Conservation (phyloP, 176 grass and related monocot species). For the Zoysia pacifica region DNA sequence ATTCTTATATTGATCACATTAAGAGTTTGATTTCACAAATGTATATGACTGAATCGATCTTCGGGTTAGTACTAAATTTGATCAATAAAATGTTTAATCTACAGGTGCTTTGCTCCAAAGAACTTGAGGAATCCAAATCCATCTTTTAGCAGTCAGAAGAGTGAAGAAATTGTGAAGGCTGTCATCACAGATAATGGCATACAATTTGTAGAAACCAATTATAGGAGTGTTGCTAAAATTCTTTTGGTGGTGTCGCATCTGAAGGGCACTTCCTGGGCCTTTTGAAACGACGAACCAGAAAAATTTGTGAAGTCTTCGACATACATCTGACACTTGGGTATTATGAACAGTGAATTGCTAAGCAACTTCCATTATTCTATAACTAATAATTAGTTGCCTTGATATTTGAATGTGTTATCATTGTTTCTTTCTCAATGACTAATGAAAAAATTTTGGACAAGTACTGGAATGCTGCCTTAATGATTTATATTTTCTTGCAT, state of each 20-base stretch:
- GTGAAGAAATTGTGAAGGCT: slow-evolving; percentile 73
- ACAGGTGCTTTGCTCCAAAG: neutral
- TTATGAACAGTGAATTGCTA: neutral
- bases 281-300: slow-evolving; percentile 70
- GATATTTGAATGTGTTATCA: neutral
- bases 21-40: no score
- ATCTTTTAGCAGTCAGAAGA: slow-evolving; percentile 57
- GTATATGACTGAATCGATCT: no score
- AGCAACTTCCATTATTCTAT: neutral
- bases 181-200: slow-evolving; percentile 64
- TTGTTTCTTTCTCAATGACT: neutral
- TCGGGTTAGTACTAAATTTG: no score
- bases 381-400: neutral
- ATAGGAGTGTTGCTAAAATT: slow-evolving; percentile 65
- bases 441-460: neutral
- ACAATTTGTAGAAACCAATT: slow-evolving; percentile 88
- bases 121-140: neutral
- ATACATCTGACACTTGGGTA: neutral
- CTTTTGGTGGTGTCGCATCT: slow-evolving; percentile 62
- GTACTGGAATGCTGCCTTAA: neutral
- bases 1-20: no score
- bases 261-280: slow-evolving; percentile 77
- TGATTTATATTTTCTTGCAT: neutral
- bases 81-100: neutral
- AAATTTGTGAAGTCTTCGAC: slow-evolving; percentile 61